phyloP scores from a whole-genome alignment of 139 green algal genomes.

The Spirogloea muscicola region DNA sequence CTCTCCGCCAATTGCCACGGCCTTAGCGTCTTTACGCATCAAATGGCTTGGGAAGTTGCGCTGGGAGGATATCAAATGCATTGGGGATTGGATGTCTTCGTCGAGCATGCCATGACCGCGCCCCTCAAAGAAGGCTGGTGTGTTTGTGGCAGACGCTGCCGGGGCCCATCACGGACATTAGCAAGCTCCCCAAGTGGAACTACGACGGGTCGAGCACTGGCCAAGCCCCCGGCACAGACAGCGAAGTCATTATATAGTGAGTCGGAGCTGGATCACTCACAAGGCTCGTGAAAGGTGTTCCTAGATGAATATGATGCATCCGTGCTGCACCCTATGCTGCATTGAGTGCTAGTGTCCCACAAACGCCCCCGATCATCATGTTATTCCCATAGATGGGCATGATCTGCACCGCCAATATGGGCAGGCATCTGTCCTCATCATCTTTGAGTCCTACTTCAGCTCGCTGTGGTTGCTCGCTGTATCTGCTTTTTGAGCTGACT shows the following conservation, averaged over 20 bases:
- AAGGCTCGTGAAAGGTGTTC: no score
- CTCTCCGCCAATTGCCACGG: no score
- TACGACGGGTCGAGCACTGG: slow-evolving; percentile 92
- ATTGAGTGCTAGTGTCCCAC: no score
- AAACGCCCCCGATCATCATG: background rate
- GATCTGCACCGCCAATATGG: no score
- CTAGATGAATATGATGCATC: background rate
- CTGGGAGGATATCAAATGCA: no score
- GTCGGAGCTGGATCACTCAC: slow-evolving; percentile 1
- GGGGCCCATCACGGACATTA: slow-evolving; percentile 24
- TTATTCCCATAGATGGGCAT: background rate
- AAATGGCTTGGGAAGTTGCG: no score
- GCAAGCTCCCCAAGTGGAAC: slow-evolving; percentile 91
- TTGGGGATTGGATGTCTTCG: no score
- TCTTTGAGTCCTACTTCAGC: background rate
- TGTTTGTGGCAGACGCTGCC: slow-evolving; percentile 42
- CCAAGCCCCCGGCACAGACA: slow-evolving; percentile 86
- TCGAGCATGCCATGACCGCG: no score
- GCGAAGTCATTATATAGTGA: slow-evolving; percentile 81
- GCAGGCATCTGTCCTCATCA: slow-evolving; percentile 1
- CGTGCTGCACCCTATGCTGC: background rate
- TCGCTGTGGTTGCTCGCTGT: background rate
- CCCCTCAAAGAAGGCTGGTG: no score
- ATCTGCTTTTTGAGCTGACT: background rate
- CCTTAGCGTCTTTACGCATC: no score